Percentiles rank a stretch among this genome's conserved stretches.
Evolutionary conservation across 2,329 filamentous ascomycete genomes (phyloP).

Genomic region (Cladosporium cucumerinum): DNA sequence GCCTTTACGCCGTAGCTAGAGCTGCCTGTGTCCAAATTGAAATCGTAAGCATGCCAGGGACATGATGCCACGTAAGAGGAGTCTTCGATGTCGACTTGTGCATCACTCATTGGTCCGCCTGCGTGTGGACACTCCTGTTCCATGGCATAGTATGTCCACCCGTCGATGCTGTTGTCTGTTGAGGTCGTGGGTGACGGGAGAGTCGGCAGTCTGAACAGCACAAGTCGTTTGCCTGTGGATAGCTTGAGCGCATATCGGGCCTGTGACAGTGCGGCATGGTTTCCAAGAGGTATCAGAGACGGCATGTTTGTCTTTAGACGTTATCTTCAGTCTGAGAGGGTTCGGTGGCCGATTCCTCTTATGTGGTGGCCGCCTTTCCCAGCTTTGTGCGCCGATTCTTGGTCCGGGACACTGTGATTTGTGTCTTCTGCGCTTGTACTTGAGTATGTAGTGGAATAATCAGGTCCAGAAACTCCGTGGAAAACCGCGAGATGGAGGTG

Average conservation of each 20-base stretch:
- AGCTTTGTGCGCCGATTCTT: background rate
- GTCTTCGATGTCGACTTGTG: conserved; percentile 20
- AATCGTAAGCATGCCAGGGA: conserved; percentile 21
- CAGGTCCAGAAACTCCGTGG: background rate
- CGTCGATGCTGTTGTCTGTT: conserved; percentile 15
- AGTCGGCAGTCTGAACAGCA: conserved; percentile 18
- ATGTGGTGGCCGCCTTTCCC: background rate
- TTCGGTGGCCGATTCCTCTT: background rate
- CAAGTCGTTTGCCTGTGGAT: conserved; percentile 17
- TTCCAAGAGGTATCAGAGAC: conserved; percentile 10
- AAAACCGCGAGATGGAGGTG: background rate
- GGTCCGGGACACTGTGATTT: background rate
- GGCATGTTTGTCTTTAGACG: background rate
- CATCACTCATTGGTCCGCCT: conserved; percentile 19
- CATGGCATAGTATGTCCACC: conserved; percentile 22
- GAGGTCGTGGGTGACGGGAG: background rate
- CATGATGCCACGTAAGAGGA: conserved; percentile 20
- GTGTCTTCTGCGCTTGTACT: background rate
- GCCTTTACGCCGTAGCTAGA: conserved; percentile 21
- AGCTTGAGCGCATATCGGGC: conserved; percentile 17
- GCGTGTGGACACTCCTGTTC: conserved; percentile 20
- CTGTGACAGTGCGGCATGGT: conserved; percentile 7
- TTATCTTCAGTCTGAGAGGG: background rate
- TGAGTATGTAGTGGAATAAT: background rate
- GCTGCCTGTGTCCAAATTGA: conserved; percentile 17